A percentile compares a stretch with the other conserved stretches of the same genome.
These are phyloP conservation scores for Candida ipomoeae DNA, from an alignment of 805 yeast species.

Conservation along the genomic window DNA sequence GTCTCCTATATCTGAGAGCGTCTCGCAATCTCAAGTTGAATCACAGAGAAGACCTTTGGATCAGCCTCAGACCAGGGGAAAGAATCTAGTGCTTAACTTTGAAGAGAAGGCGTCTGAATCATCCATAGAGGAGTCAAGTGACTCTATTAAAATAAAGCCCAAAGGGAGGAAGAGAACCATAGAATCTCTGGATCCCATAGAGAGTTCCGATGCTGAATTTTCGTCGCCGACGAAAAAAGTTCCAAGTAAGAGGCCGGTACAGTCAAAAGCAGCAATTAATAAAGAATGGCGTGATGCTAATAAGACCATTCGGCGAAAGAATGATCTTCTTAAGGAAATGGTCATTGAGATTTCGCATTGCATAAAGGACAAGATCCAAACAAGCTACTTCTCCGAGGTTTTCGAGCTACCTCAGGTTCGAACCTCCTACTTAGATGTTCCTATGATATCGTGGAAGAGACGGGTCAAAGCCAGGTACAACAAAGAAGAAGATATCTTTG, in stretches of 20 bases:
- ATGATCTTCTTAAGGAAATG: constrained; percentile 50
- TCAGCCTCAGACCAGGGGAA: too few relatives aligned
- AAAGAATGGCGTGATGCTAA: constrained; percentile 36
- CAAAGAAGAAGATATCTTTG: constrained; percentile 44
- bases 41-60: neutral
- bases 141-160: neutral
- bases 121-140: neutral
- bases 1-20: constrained; percentile 9
- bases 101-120: neutral
- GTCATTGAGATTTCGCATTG: constrained; percentile 37
- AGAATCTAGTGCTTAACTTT: neutral
- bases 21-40: neutral
- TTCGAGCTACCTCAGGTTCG: constrained; percentile 22
- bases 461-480: constrained; percentile 47
- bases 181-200: neutral
- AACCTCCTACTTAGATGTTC: constrained; percentile 27
- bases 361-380: constrained; percentile 23
- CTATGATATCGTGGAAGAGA: constrained; percentile 52
- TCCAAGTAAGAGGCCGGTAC: neutral
- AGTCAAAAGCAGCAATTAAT: constrained; percentile 8
- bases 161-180: neutral
- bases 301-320: constrained; percentile 39
- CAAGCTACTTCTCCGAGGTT: constrained; percentile 15
- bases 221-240: constrained; percentile 8
- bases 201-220: constrained; percentile 4